Base-by-base conservation (phyloP, 352 stramenopile genomes). In the Pythium coloratum region DNA sequence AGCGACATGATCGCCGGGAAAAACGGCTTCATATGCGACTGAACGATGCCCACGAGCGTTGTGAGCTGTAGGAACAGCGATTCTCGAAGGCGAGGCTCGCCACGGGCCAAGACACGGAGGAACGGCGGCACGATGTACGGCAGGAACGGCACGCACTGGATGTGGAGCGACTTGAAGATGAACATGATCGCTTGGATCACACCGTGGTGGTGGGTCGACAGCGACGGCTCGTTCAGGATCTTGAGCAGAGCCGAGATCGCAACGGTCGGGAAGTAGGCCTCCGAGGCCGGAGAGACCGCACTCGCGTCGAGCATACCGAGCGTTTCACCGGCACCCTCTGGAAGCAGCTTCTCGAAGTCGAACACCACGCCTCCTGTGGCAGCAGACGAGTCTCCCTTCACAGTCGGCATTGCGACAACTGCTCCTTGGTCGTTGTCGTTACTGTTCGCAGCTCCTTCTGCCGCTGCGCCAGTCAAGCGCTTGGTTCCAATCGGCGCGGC, bases 151-250 rank as follows among this genome's bases (percentile, higher is more conserved):
- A 99, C 95, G 66, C 95, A 99, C 63, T 96, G 89, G 1, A 95
- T 81, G 3, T 94, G 97, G 1, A 99, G 77, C 50, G 89, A 96
- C 69, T 98, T 97, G 84, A 99, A 99, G 62, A 99, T 99, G 60
- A 98, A 98, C 86, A 99, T 99, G 32, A 99, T 95, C 20, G 97
- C 96, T 64, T 99, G 97, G 62, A 99, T 99, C 24, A 99, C 96
- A 63, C 97, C 86, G 28, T 97, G 88, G 72, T 99, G 97, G 65
- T 99, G 95, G 30, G 94, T 91, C 58, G 92, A 93, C 10, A 99
- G 79, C 10, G 94, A 98, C 13, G 92, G 84, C 68, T 99, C 97
- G 36, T 96, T 93, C 38, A 99, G 88, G 62, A 99, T 99, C 16
- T 90, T 82, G 62, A 99, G 92, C 33, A 99, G 71, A 14, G 97